These are phyloP conservation scores for Rhizophagus sp. DNA, from an alignment of 192 early-diverging fungal genomes.

Conservation along the genomic window DNA sequence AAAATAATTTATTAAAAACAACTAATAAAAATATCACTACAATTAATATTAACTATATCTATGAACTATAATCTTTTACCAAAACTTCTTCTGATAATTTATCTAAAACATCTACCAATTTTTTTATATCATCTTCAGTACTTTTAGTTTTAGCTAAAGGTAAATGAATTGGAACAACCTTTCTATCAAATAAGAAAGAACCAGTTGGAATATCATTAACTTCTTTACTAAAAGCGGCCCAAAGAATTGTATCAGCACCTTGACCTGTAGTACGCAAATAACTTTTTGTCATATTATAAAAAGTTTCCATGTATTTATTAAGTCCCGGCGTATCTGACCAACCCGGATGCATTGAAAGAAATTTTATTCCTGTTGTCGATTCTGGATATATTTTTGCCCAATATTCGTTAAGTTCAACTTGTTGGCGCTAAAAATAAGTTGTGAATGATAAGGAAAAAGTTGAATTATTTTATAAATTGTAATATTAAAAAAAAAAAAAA, in stretches of 20 bases:
- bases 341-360: slow-evolving; percentile 2
- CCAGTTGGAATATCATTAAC: slow-evolving; percentile 1
- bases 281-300: neutral
- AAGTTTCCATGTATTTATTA: neutral
- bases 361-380: neutral
- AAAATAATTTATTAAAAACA: too few relatives aligned
- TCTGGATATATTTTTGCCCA: slow-evolving; percentile 5
- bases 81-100: too few relatives aligned
- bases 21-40: too few relatives aligned
- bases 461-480: too few relatives aligned
- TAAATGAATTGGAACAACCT: neutral
- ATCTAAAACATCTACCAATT: neutral
- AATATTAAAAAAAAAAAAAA: too few relatives aligned
- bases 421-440: too few relatives aligned
- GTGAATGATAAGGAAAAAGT: too few relatives aligned
- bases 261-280: neutral
- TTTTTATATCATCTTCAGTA: slow-evolving; percentile 4
- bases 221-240: slow-evolving; percentile 12
- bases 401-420: neutral
- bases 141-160: neutral
- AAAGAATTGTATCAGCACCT: slow-evolving; percentile 12
- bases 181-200: slow-evolving; percentile 3
- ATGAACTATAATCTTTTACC: too few relatives aligned
- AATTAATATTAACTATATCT: too few relatives aligned
- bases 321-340: slow-evolving; percentile 5